Evolutionary conservation across 83 land plant genomes (phyloP), one percentile per base, ranked within the genome.

Genomic region (Picea abies): DNA sequence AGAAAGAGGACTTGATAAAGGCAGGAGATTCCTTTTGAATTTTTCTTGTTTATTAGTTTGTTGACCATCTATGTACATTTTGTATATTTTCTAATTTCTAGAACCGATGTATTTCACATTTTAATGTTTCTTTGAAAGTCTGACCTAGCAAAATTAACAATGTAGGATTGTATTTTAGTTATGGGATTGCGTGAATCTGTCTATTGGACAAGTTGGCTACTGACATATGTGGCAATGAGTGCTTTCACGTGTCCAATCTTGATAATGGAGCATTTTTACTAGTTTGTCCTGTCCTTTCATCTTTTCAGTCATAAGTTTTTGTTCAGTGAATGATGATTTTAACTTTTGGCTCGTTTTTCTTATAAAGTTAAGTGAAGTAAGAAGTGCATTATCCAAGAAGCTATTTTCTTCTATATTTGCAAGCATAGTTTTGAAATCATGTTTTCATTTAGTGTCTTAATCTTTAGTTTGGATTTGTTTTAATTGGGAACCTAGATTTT

Each of bases 91-190:
- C 1, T 26, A 1, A 1, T 72, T 20, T 72, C n/a, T 20, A 8
- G 11, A 44, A 72, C 22, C 20, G 0, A 19, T 41, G 52, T 44
- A 20, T 41, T 41, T 44, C 25, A 9, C 0, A 20, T 72, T 72
- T 72, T 20, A 20, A 44, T 10, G 25, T 44, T 22, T 19, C 41
- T 39, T 49, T 44, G 76, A 37, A 72, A 72, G 20, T 72, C 22
- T 72, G n/a, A 72, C 56, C 56, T 49, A 41, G 52, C 25, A 72
- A 41, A 69, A 0, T 10, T 41, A 20, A 2, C 58, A 14, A 39
- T 63, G 47, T 65, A 84, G 86, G 86, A 84, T 76, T 84, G 84
- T 65, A 84, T 84, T 85, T 78, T 84, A 49, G 84, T 84, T 17
- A 84, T 84, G 35, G 35, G 35, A 32, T 32, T 32, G 35, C 35